These are phyloP conservation scores for Aspergillus funiculosus DNA, from an alignment of 495 filamentous ascomycete genomes.

Conservation along the genomic window DNA sequence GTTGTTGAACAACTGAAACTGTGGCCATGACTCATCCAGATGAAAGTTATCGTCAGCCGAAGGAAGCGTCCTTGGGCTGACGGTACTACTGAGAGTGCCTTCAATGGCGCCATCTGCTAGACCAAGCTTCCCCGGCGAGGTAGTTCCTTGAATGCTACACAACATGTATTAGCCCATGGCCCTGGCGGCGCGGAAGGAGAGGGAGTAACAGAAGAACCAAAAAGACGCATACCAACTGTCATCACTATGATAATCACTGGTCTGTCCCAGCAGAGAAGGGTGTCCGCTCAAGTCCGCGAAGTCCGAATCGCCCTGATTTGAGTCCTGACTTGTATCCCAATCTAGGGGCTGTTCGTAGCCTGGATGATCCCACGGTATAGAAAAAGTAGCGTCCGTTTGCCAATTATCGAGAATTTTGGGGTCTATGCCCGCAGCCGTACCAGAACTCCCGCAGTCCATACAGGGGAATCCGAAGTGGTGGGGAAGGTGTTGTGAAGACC, in stretches of 20 bases:
- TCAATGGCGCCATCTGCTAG: slow-evolving; percentile 30
- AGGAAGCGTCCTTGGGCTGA: slow-evolving; percentile 40
- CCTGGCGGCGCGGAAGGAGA: slow-evolving; percentile 13
- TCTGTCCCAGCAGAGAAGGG: slow-evolving; percentile 23
- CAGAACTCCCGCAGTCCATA: slow-evolving; percentile 44
- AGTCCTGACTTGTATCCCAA: slow-evolving; percentile 43
- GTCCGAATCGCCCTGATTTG: slow-evolving; percentile 39
- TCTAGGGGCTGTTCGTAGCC: slow-evolving; percentile 39
- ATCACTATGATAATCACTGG: slow-evolving; percentile 21
- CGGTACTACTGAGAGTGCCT: slow-evolving; percentile 36
- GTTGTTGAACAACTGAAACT: slow-evolving; percentile 38
- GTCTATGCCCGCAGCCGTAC: slow-evolving; percentile 44
- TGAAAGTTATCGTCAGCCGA: slow-evolving; percentile 43
- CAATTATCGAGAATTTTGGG: slow-evolving; percentile 46
- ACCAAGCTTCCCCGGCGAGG: slow-evolving; percentile 30
- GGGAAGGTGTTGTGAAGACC: slow-evolving; percentile 7
- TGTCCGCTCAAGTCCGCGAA: slow-evolving; percentile 30
- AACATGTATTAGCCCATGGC: slow-evolving; percentile 10
- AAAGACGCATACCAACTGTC: slow-evolving; percentile 27
- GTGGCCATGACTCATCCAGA: slow-evolving; percentile 39
- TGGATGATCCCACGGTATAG: slow-evolving; percentile 39
- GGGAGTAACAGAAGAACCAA: not conserved
- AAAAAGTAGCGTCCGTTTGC: slow-evolving; percentile 37
- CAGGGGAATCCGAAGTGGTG: slow-evolving; percentile 25
- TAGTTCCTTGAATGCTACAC: slow-evolving; percentile 27